phyloP scores from a whole-genome alignment of 345 rosid species.

The Corchorus capsularis region DNA sequence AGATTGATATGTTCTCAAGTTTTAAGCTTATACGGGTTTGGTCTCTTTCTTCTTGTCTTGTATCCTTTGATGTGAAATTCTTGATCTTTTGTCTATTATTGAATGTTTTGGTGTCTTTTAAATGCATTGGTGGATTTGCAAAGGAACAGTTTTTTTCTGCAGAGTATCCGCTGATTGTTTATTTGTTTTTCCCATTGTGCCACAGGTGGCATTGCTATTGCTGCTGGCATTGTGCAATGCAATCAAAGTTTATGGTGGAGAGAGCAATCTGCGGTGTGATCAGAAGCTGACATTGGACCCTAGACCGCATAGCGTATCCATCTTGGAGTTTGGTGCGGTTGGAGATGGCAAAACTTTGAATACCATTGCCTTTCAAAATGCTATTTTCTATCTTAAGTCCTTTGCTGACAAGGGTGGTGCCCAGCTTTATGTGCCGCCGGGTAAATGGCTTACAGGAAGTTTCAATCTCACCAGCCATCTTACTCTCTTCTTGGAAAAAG shows the following conservation, averaged over 20 bases:
- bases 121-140: conserved; percentile 16
- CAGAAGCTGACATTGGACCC: conserved; percentile 51
- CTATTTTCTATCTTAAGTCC: conserved; percentile 90
- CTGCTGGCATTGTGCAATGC: conserved; percentile 77
- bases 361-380: conserved; percentile 89
- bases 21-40: neutral
- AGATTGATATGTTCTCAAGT: neutral
- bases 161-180: neutral
- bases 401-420: conserved; percentile 98
- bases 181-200: neutral
- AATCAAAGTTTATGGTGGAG: conserved; percentile 37
- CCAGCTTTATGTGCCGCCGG: conserved; percentile 87
- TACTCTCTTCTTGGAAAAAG: conserved; percentile 87
- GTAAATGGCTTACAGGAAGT: conserved; percentile 93
- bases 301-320: conserved; percentile 89
- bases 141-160: neutral
- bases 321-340: conserved; percentile 88
- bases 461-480: conserved; percentile 96
- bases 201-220: conserved; percentile 76
- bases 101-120: conserved; percentile 11
- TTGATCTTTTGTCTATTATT: neutral
- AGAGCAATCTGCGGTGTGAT: conserved; percentile 49
- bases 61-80: conserved; percentile 10
- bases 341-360: conserved; percentile 84
- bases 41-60: conserved; percentile 7